Conservation (phyloP, 2,329 filamentous ascomycete genomes). For the Stagonosporopsis chrysanthemi region DNA sequence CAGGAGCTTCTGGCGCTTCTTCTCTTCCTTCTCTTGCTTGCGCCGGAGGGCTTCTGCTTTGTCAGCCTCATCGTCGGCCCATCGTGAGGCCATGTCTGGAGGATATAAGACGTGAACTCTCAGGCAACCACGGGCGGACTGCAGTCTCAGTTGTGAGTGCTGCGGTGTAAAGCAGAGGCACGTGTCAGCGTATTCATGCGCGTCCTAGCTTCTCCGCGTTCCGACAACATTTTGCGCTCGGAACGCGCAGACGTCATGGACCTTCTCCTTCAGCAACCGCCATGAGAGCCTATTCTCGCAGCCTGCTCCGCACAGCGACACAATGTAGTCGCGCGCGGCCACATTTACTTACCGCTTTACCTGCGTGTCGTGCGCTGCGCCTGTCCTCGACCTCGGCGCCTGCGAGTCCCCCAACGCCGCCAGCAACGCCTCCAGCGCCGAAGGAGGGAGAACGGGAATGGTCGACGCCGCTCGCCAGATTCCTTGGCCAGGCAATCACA, state of each 20-base stretch:
- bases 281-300: constrained; percentile 44
- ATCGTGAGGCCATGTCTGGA: constrained; percentile 70
- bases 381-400: constrained; percentile 44
- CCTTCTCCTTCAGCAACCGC: constrained; percentile 30
- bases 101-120: neutral
- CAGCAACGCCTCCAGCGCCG: constrained; percentile 21
- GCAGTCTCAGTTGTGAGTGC: neutral
- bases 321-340: constrained; percentile 25
- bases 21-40: constrained; percentile 86
- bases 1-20: constrained; percentile 82
- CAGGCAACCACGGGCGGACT: too few relatives aligned
- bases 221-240: constrained; percentile 37
- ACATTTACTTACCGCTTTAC: constrained; percentile 10
- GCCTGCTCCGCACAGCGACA: constrained; percentile 33
- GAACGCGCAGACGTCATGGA: constrained; percentile 44
- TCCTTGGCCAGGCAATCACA: constrained; percentile 83
- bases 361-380: constrained; percentile 40
- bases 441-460: constrained; percentile 64
- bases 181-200: constrained; percentile 22
- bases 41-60: constrained; percentile 73
- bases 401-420: constrained; percentile 21
- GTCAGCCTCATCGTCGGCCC: constrained; percentile 87
- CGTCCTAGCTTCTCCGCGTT: constrained; percentile 40
- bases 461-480: constrained; percentile 92
- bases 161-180: constrained; percentile 3